Evolutionary conservation across 441 rosid genomes (phyloP), one percentile per base, ranked within the genome.

Genomic region (Francoa sonchifolia): DNA sequence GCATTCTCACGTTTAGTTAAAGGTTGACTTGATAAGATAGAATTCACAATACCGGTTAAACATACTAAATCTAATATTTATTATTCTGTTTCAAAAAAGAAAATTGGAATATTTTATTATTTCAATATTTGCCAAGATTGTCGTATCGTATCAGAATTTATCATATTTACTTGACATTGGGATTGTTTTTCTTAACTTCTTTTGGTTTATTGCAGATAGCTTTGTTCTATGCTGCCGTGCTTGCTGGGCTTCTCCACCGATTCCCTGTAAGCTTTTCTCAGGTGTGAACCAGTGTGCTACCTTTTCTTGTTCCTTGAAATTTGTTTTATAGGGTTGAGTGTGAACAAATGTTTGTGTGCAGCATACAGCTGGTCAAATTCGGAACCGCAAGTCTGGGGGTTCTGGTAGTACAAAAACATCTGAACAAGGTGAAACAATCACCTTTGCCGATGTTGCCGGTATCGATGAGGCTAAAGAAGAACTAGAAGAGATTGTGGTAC

Each of bases 381-480:
- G 84, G 60, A 65, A 57, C 42, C 18, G 89, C 26, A 85, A 90
- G 48, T 52, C 89, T 30, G 74, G 92, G 52, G 81, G 84, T 56
- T 38, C 79, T 46, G 74, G 67, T 46, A 72, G 76, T 54, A 54
- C 73, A 18, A 86, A 82, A 69, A 74, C 46, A 9, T 53, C 90
- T 23, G 94, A 72, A 13, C 84, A 71, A 45, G 93, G 93, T 36
- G 96, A 78, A 55, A 39, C 68, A 25, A 74, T 90, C 41, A 82
- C 93, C 34, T 90, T 90, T 71, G 85, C 96, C 43, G 98, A 90
- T 62, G 93, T 90, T 53, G 98, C 98, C 21, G 98, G 96, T 46
- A 81, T 90, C 17, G 98, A 90, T 70, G 98, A 86, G 65, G 98
- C 98, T 12, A 90, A 86, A 71, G 98, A 90, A 61, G 98, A 90